These are phyloP conservation scores for Borovskyia barvae DNA, from an alignment of 208 protist genomes.

Conservation along the genomic window DNA sequence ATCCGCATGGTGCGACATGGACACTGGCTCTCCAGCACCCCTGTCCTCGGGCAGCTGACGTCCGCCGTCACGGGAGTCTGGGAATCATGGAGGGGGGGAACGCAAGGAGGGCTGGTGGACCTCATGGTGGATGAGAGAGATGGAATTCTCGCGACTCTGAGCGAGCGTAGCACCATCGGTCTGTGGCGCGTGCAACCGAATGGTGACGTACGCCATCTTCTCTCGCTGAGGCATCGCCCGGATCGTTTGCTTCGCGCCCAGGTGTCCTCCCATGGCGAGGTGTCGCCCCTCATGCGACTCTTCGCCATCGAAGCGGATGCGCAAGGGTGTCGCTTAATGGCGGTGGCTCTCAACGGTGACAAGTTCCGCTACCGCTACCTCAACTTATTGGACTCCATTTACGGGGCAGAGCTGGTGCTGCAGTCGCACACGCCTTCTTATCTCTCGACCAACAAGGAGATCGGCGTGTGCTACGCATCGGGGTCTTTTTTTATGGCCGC, in stretches of 20 bases:
- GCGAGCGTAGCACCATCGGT: constrained; percentile 60
- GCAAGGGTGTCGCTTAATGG: constrained; percentile 70
- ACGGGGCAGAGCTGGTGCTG: constrained; percentile 43
- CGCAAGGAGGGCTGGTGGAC: constrained; percentile 62
- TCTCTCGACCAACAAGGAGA: constrained; percentile 37
- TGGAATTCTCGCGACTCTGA: constrained; percentile 66
- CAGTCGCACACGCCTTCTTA: constrained; percentile 53
- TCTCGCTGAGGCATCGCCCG: constrained; percentile 40
- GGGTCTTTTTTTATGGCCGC: constrained; percentile 46
- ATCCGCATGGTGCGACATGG: constrained; percentile 77
- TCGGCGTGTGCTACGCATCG: constrained; percentile 70
- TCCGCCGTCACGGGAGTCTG: constrained; percentile 39
- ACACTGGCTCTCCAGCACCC: constrained; percentile 31
- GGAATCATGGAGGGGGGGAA: constrained; percentile 48
- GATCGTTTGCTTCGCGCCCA: constrained; percentile 20
- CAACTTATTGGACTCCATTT: constrained; percentile 35
- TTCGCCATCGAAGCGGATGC: constrained; percentile 69
- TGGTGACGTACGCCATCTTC: constrained; percentile 39
- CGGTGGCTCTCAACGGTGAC: constrained; percentile 68
- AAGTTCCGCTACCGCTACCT: constrained; percentile 83
- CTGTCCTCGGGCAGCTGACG: constrained; percentile 61
- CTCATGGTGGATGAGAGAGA: constrained; percentile 63
- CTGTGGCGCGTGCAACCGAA: constrained; percentile 63
- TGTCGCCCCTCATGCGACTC: constrained; percentile 44
- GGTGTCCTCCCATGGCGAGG: constrained; percentile 1